Evolutionary conservation across 768 basidiomycete species (phyloP).

Genomic region (Naganishia randhawae): DNA sequence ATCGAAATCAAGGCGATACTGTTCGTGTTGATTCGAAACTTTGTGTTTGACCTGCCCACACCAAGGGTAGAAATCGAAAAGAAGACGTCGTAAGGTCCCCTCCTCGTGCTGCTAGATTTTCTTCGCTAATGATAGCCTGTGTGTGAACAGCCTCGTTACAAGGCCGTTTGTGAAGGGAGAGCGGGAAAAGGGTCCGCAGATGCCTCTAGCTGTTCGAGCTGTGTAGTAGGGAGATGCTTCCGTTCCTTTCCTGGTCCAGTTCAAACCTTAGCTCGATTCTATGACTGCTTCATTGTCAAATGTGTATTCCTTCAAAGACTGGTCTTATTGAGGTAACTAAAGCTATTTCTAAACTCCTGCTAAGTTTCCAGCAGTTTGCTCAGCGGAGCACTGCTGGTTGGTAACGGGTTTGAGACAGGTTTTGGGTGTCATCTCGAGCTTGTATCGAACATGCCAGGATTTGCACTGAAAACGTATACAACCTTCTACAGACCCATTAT

Average conservation of each 20-base stretch:
- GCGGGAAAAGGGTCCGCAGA: conserved; percentile 46
- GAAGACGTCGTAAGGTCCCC: conserved; percentile 42
- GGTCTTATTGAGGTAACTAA: too few species aligned
- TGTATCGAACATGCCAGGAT: too few species aligned
- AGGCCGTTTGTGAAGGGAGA: conserved; percentile 40
- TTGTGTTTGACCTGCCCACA: conserved; percentile 43
- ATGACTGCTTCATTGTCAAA: too few species aligned
- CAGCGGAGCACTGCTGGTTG: too few species aligned
- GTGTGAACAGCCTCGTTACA: conserved; percentile 41
- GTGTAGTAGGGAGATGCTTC: conserved; percentile 21
- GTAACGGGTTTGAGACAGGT: too few species aligned
- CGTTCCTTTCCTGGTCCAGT: too few species aligned
- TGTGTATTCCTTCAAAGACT: too few species aligned
- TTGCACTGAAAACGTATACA: too few species aligned
- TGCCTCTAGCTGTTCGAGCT: conserved; percentile 36
- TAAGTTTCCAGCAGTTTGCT: too few species aligned
- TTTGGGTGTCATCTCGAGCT: too few species aligned
- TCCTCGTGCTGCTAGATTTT: background rate
- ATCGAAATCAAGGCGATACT: conserved; percentile 50
- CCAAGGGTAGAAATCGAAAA: conserved; percentile 43
- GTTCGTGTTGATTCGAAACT: conserved; percentile 46
- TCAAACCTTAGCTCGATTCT: too few species aligned
- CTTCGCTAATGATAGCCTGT: background rate
- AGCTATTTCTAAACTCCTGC: too few species aligned
- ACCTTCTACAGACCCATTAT: background rate